phyloP scores from a whole-genome alignment of 2,329 filamentous ascomycete species.

The Colletotrichum sp. region DNA sequence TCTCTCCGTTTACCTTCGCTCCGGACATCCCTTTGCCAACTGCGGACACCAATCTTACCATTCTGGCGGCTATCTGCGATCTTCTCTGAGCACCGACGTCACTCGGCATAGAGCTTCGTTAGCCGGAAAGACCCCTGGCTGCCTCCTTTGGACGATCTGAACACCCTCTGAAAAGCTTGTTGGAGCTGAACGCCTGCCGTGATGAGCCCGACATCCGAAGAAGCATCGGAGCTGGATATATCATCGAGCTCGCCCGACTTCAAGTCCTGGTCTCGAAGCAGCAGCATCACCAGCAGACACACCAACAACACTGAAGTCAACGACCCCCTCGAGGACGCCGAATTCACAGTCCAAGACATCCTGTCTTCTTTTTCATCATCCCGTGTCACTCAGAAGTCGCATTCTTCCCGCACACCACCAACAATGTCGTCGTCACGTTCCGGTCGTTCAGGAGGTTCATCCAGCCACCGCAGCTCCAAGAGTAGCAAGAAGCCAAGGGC shows the following conservation, averaged over 20 bases:
- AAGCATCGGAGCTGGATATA: background rate
- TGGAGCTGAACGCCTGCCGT: background rate
- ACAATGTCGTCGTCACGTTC: constrained; percentile 35
- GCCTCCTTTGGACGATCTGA: background rate
- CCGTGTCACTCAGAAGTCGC: background rate
- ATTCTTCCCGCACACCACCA: background rate
- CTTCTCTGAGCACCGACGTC: background rate
- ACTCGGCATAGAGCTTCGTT: background rate
- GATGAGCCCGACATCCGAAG: background rate
- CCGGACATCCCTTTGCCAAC: background rate
- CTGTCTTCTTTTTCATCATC: background rate
- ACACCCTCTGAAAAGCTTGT: background rate
- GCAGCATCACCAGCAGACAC: background rate
- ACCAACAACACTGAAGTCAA: background rate
- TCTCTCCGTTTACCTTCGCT: background rate
- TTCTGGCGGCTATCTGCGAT: constrained; percentile 7
- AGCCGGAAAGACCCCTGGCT: background rate
- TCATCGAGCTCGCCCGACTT: background rate
- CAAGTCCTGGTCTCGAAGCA: background rate
- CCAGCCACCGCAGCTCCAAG: constrained; percentile 25
- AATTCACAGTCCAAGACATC: constrained; percentile 1
- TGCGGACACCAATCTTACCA: background rate
- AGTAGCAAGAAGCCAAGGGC: constrained; percentile 30
- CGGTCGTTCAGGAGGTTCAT: constrained; percentile 22
- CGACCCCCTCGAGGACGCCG: background rate